Evolutionary conservation across 345 rosid species (phyloP).

Genomic region (Chamaenerion angustifolium): DNA sequence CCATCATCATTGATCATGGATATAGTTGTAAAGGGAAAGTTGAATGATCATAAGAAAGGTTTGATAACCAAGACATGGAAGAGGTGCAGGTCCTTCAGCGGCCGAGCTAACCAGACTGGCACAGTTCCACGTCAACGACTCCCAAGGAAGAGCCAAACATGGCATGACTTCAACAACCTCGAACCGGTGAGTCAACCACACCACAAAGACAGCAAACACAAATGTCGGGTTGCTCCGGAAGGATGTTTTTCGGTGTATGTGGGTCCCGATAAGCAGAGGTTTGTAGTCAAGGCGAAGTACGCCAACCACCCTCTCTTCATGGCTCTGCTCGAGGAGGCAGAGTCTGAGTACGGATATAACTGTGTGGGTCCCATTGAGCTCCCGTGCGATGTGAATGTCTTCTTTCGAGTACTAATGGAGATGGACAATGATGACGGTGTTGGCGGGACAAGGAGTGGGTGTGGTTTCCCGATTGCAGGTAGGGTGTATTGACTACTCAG

Average conservation of each 20-base stretch:
- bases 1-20: slow-evolving; percentile 28
- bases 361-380: slow-evolving; percentile 45
- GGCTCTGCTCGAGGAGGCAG: slow-evolving; percentile 55
- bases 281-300: slow-evolving; percentile 35
- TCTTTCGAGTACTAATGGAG: slow-evolving; percentile 27
- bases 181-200: neutral
- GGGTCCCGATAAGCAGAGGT: slow-evolving; percentile 43
- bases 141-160: slow-evolving; percentile 39
- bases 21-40: no score
- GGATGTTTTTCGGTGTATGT: slow-evolving; percentile 65
- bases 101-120: neutral
- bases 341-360: slow-evolving; percentile 41
- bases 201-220: slow-evolving; percentile 1
- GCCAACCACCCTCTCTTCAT: slow-evolving; percentile 52
- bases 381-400: slow-evolving; percentile 48
- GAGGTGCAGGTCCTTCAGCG: slow-evolving; percentile 33
- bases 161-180: slow-evolving; percentile 8
- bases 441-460: neutral
- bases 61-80: slow-evolving; percentile 47
- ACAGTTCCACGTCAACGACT: neutral
- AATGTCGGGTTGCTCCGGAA: slow-evolving; percentile 23
- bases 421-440: slow-evolving; percentile 11
- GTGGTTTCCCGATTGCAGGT: slow-evolving; percentile 20
- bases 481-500: slow-evolving; percentile 24
- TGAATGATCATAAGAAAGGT: slow-evolving; percentile 26